Evolutionary conservation across 2,329 filamentous ascomycete species (phyloP), one percentile per base, ranked within the genome.

Genomic region (Fusarium subglutinans): DNA sequence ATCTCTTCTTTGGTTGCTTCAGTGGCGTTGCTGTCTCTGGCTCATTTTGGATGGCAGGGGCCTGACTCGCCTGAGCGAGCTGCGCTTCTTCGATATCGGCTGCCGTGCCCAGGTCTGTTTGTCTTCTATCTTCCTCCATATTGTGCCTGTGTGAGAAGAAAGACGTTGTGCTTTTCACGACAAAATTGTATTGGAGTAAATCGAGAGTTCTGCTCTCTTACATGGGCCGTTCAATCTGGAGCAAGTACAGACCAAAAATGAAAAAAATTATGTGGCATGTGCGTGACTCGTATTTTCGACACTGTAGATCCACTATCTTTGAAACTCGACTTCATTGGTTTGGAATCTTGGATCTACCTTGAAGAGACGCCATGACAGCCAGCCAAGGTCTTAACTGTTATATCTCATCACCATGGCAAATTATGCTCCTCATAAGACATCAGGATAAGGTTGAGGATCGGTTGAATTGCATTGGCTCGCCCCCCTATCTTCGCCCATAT

Each of bases 1-100:
- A 99, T 66, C 96, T 90, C 83, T 96, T 95, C 86, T 94, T 97
- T 28, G 96, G 96, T 78, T 96, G 93, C 80, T 88, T 94, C 26
- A 86, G 76, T 12, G 82, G 82, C 30, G 85, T 82, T 67, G 87
- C 87, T 81, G 64, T 33, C 43, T 64, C 50, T 50, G 65, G 47
- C 44, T 73, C 69, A 28, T 41, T 71, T 38, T 76, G 70, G 55
- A 65, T 45, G 51, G 57, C 44, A 66, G 76, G 61, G 66, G 69
- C 55, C 44, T 63, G 58, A 57, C 60, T 70, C 37, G 81, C 76
- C 81, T 84, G 79, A 47, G 82, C 80, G 65, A 78, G 71, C 45
- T 84, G 82, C 22, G 81, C 78, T 68, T 84, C 87, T 72, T 91
- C 91, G 45, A 92, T 90, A 73, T 93, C 90, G 58, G 89, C 87